These are phyloP conservation scores for Setaria viridis DNA, from an alignment of 202 grass and related monocot species.

Conservation along the genomic window DNA sequence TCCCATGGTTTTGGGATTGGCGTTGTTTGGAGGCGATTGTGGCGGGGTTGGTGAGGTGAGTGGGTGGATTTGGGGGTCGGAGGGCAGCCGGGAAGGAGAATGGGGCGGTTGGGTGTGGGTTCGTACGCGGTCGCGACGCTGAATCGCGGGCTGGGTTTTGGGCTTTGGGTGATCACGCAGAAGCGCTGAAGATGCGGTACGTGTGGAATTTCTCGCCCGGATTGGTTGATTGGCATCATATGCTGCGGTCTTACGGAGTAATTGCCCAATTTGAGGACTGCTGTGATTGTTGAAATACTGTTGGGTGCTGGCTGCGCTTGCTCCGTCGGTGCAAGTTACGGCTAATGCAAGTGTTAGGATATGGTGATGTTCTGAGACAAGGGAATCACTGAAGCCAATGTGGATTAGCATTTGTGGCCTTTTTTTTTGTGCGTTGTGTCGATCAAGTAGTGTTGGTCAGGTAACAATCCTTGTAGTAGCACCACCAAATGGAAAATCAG, in stretches of 20 bases:
- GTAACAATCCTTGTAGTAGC: not conserved
- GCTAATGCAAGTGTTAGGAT: conserved; percentile 11
- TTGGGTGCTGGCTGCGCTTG: conserved; percentile 13
- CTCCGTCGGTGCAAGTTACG: conserved; percentile 8
- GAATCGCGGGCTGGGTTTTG: conserved; percentile 23
- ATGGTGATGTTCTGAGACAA: not conserved
- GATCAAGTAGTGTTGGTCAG: not conserved
- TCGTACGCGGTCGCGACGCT: not conserved
- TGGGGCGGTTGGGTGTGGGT: not conserved
- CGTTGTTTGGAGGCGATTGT: not conserved
- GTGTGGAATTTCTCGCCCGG: not conserved
- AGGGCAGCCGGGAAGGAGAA: not conserved
- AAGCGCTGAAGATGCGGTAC: not conserved
- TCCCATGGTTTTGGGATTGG: not conserved
- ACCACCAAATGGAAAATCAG: not conserved
- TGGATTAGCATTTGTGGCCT: not conserved
- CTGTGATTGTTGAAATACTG: conserved; percentile 18
- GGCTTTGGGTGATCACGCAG: conserved; percentile 10
- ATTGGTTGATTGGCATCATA: not conserved
- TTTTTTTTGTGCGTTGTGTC: not conserved
- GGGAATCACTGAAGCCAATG: conserved; percentile 2
- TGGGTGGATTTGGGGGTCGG: conserved; percentile 9
- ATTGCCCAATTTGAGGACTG: not conserved
- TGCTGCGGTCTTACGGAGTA: not conserved
- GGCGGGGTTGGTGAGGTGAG: not conserved